Base-by-base conservation (phyloP, 441 rosid genomes). In the Syzygium syzygioides region DNA sequence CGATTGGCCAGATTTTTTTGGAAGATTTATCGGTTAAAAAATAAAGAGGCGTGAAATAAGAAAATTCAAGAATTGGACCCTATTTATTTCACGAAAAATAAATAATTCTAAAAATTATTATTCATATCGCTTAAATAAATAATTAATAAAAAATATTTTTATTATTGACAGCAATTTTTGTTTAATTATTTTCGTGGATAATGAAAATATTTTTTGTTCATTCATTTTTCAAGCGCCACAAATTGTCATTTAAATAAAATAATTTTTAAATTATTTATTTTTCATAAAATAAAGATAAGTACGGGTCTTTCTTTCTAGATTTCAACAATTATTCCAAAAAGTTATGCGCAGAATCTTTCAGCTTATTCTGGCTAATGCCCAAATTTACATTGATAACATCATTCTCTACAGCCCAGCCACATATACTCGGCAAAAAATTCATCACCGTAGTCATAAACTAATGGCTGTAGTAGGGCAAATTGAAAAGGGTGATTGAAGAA, bases 241-340 rank as follows among this genome's bases (percentile, higher is more conserved):
- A 55, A 17, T 1, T 23, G 18, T 55, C 23, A 17, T 45, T 45
- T 45, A 45, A 45, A 45, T 45, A n/a, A 62, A 6, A 62, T 1
- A 14, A 5, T 6, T 14, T 60, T 62, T 4, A 28, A n/a, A 14
- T n/a, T 2, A 62, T n/a, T n/a, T n/a, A 64, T 7, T n/a, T 2
- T 64, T 6, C 4, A 0, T 0, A 1, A 64, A 64, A 64, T 11
- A n/a, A n/a, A 15, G 0, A 1, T 12, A 30, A 62, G 1, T 64
- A 64, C 9, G 0, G 0, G 17, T 45, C 6, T 64, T 4, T 7
- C 23, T 30, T 64, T 64, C 12, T 64, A 3, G 9, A 2, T 71
- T 71, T 71, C 37, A 5, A 19, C 0, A 1, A 0, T 34, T 2
- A 32, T 45, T 45, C 48, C 48, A 45, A 2, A 45, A 45, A 45